Base-by-base conservation (phyloP, 495 filamentous ascomycete species). In the Penicillium chermesinum region DNA sequence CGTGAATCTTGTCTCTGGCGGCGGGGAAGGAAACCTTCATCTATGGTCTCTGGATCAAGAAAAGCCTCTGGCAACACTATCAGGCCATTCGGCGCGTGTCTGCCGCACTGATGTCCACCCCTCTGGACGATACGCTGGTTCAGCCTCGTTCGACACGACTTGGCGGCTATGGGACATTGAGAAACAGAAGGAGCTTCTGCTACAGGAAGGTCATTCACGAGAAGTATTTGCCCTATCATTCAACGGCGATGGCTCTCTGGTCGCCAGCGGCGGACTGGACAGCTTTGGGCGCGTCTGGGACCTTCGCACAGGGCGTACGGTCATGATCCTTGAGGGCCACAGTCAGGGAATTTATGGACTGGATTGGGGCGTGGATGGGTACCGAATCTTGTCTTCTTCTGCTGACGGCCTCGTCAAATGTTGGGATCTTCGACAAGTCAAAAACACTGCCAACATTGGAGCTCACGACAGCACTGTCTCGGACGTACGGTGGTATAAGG, bases 221-320 rank as follows among this genome's bases (percentile, higher is more conserved):
- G 94, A 94, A 42, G 91, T 96, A 10, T 96, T 91, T 54, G 76
- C 90, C 2, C 79, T 96, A 17, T 76, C 81, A 43, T 96, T 96
- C 70, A 94, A 93, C 65, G 79, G 79, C 1, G 94, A 97, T 58
- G 93, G 93, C 2, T 93, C 88, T 4, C 76, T 99, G 2, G 71
- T 97, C 12, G 93, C 90, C 1, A 91, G 84, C 64, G 94, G 84
- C 19, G 93, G 93, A 1, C 71, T 95, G 35, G 93, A 99, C 66
- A 95, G 89, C 49, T 91, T 95, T 38, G 93, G 93, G 1, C 80
- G 94, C 3, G 86, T 99, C 47, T 99, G 94, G 94, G 93, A 99
- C 67, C 58, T 97, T n/a, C 79, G 93, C 16, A 93, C 90, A 0
- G 93, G 93, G 12, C 79, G 93, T 30, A 95, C 90, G 0, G 87